phyloP scores from a whole-genome alignment of 2,329 filamentous ascomycete genomes.

The Trichophyton schoenleinii region DNA sequence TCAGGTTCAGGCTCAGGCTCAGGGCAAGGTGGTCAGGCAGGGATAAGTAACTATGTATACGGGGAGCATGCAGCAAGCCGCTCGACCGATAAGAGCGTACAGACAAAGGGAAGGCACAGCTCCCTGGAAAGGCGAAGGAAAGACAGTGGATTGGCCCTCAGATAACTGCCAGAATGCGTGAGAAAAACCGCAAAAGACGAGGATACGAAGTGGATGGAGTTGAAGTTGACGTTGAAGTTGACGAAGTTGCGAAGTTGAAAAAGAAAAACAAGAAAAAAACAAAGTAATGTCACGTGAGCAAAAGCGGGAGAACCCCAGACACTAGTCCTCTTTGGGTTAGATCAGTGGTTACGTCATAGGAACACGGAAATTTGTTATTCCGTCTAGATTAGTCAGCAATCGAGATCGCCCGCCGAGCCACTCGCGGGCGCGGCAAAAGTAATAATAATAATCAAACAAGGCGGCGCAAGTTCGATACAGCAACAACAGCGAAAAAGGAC shows the following conservation, averaged over 20 bases:
- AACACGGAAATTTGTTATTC: not conserved
- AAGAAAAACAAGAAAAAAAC: not conserved
- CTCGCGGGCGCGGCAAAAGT: not conserved
- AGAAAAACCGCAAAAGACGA: not conserved
- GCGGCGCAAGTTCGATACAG: not conserved
- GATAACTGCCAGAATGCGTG: not conserved
- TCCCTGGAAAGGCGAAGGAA: not conserved
- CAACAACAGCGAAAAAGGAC: not conserved
- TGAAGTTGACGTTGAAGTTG: conserved; percentile 7
- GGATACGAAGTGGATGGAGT: not conserved
- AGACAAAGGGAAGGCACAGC: not conserved
- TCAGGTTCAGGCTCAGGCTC: not conserved
- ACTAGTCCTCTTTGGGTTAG: conserved; percentile 3
- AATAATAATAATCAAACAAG: not conserved
- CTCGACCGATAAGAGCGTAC: not conserved
- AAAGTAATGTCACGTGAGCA: not conserved
- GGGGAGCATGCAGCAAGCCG: not conserved
- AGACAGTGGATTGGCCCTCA: not conserved
- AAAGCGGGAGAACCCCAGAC: not conserved
- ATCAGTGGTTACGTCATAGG: not conserved
- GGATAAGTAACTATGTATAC: not conserved
- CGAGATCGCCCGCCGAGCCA: not conserved
- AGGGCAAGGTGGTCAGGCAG: not conserved
- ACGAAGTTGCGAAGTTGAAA: not conserved
- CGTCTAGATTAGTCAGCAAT: not conserved